Conservation (phyloP, 805 yeast genomes). For the Pichia nanzhaoensis region DNA sequence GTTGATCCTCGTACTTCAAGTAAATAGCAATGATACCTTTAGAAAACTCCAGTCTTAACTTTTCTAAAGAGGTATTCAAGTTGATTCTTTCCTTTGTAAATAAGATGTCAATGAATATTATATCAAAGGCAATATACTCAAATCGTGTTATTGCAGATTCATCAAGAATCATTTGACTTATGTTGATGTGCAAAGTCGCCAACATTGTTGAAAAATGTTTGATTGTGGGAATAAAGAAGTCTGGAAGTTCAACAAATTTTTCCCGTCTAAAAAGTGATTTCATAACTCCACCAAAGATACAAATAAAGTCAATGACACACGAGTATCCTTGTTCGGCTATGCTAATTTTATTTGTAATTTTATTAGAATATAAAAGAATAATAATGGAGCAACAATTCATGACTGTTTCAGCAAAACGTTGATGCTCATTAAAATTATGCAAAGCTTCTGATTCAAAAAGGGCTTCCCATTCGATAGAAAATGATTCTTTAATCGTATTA, state of each 20-base stretch:
- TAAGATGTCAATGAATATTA: constrained; percentile 35
- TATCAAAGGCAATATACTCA: constrained; percentile 43
- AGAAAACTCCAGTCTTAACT: constrained; percentile 26
- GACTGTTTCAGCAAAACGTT: constrained; percentile 1
- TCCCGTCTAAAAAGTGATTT: not conserved
- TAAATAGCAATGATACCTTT: constrained; percentile 35
- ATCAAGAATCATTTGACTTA: constrained; percentile 11
- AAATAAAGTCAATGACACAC: constrained; percentile 2
- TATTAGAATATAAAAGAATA: not conserved
- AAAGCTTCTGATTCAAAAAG: not conserved
- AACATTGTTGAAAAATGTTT: constrained; percentile 1
- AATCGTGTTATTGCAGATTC: constrained; percentile 40
- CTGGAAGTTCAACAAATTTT: constrained; percentile 6
- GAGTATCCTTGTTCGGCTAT: constrained; percentile 1
- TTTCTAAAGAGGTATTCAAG: constrained; percentile 14
- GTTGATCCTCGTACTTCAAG: constrained; percentile 40
- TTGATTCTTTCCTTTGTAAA: not conserved
- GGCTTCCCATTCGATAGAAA: constrained; percentile 7
- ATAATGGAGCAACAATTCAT: constrained; percentile 2
- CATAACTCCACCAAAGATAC: not conserved
- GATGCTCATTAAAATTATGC: constrained; percentile 1
- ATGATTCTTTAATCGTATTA: constrained; percentile 1
- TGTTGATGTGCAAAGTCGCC: not conserved
- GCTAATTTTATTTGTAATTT: not conserved
- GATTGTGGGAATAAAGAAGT: constrained; percentile 1